phyloP scores from a whole-genome alignment of 371 early-diverging fungal genomes.

The Mucor plumbeus region DNA sequence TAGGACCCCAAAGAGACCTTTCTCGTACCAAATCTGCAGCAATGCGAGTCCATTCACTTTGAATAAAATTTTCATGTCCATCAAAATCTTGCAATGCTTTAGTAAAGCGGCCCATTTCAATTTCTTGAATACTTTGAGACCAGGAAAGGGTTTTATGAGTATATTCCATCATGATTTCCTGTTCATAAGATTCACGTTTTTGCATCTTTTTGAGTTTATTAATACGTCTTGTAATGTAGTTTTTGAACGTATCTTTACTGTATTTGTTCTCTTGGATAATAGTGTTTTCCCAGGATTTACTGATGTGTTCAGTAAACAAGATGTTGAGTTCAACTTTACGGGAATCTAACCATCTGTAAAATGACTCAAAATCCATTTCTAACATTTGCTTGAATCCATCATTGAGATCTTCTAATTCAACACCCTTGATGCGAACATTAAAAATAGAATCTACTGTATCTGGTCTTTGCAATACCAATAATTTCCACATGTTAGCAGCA shows the following conservation, averaged over 20 bases:
- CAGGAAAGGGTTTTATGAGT: conserved; percentile 58
- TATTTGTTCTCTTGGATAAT: conserved; percentile 56
- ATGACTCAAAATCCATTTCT: conserved; percentile 57
- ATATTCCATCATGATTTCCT: conserved; percentile 62
- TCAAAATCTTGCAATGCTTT: conserved; percentile 68
- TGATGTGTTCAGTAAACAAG: conserved; percentile 61
- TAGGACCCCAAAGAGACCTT: conserved; percentile 69
- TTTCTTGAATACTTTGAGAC: conserved; percentile 67
- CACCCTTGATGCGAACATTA: conserved; percentile 49
- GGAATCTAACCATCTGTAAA: conserved; percentile 63
- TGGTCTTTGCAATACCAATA: conserved; percentile 65
- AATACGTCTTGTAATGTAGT: conserved; percentile 50
- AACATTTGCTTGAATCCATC: conserved; percentile 66
- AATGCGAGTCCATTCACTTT: conserved; percentile 70
- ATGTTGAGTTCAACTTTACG: conserved; percentile 53
- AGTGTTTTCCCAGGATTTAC: conserved; percentile 67
- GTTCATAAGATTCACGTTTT: conserved; percentile 54
- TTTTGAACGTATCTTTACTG: conserved; percentile 62
- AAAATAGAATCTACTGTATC: conserved; percentile 48
- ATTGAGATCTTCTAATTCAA: conserved; percentile 64
- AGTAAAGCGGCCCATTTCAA: conserved; percentile 63
- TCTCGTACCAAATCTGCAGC: conserved; percentile 60
- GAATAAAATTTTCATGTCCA: conserved; percentile 66
- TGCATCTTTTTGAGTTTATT: conserved; percentile 63
- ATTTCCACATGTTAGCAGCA: conserved; percentile 65